Evolutionary conservation across 805 yeast genomes (phyloP).

Genomic region (Danielozyma ontarioensis): DNA sequence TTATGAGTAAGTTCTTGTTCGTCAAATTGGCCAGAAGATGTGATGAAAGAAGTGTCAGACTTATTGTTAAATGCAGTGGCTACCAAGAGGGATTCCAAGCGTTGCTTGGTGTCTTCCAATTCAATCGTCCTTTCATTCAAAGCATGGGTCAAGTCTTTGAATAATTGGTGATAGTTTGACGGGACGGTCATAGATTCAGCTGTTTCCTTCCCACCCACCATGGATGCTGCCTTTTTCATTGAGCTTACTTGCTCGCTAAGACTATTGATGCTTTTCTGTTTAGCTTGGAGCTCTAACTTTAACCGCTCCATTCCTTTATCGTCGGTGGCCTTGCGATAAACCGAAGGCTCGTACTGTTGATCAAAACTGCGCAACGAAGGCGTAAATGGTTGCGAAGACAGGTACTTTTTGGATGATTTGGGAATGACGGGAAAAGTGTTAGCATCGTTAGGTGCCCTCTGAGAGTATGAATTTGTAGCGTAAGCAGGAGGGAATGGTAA

Average conservation of each 20-base stretch:
- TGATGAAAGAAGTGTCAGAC: constrained; percentile 37
- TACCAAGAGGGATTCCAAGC: constrained; percentile 56
- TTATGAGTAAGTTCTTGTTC: constrained; percentile 73
- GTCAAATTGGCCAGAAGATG: constrained; percentile 60
- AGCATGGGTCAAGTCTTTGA: constrained; percentile 42
- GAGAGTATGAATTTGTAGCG: too few species aligned
- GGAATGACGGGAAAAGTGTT: too few species aligned
- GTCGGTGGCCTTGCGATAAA: not conserved
- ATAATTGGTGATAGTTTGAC: constrained; percentile 39
- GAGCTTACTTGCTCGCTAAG: constrained; percentile 29
- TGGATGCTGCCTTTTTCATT: constrained; percentile 8
- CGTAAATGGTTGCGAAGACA: too few species aligned
- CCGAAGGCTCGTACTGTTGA: too few species aligned
- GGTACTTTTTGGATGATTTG: too few species aligned
- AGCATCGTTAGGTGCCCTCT: too few species aligned
- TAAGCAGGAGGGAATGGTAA: not conserved
- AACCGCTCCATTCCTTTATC: constrained; percentile 37
- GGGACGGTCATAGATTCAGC: constrained; percentile 32
- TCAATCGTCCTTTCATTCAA: constrained; percentile 44
- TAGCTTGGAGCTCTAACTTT: constrained; percentile 48
- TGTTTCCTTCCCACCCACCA: constrained; percentile 2
- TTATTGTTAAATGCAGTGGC: constrained; percentile 49
- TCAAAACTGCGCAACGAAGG: too few species aligned
- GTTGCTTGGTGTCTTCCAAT: constrained; percentile 53
- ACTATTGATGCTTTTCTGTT: constrained; percentile 40